phyloP scores from a whole-genome alignment of 306 rosid species.

The Phaseolus lunatus region DNA sequence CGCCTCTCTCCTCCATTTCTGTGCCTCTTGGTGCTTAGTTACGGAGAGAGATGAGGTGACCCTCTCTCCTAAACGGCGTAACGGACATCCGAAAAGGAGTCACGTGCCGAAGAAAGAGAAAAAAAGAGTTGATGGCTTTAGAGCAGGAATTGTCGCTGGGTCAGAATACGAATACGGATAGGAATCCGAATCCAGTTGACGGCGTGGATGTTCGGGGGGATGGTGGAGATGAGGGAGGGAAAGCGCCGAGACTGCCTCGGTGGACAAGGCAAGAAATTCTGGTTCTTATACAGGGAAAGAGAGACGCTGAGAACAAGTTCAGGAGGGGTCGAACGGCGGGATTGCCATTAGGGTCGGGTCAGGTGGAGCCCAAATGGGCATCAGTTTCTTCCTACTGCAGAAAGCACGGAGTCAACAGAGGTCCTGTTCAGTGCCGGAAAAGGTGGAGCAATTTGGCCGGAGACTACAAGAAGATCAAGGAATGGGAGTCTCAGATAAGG shows the following conservation, averaged over 20 bases:
- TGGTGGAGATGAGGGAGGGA: constrained; percentile 65
- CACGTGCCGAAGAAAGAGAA: constrained; percentile 54
- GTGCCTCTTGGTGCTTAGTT: constrained; percentile 13
- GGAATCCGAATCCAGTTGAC: constrained; percentile 45
- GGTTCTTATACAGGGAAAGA: constrained; percentile 78
- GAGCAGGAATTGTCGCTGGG: constrained; percentile 53
- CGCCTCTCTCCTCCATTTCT: background rate
- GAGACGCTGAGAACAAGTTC: constrained; percentile 68
- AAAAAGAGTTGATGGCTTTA: constrained; percentile 57
- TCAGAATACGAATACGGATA: constrained; percentile 27
- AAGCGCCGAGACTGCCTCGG: constrained; percentile 78
- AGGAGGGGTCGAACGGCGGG: constrained; percentile 57
- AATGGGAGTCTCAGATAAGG: constrained; percentile 73
- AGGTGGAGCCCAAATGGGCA: constrained; percentile 82
- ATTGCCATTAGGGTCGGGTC: constrained; percentile 66
- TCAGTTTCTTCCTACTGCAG: constrained; percentile 76
- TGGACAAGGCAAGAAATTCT: constrained; percentile 90
- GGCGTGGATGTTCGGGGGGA: constrained; percentile 56
- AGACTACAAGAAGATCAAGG: constrained; percentile 81
- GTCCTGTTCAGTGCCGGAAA: constrained; percentile 90
- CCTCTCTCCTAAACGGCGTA: constrained; percentile 56
- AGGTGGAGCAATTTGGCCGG: constrained; percentile 91
- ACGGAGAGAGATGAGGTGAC: constrained; percentile 39
- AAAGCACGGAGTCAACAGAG: constrained; percentile 81
- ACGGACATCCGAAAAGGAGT: constrained; percentile 47